A percentile compares a stretch with the other conserved stretches of the same genome.
These are phyloP conservation scores for Citrullus colocynthis DNA, from an alignment of 306 rosid genomes.

Conservation along the genomic window DNA sequence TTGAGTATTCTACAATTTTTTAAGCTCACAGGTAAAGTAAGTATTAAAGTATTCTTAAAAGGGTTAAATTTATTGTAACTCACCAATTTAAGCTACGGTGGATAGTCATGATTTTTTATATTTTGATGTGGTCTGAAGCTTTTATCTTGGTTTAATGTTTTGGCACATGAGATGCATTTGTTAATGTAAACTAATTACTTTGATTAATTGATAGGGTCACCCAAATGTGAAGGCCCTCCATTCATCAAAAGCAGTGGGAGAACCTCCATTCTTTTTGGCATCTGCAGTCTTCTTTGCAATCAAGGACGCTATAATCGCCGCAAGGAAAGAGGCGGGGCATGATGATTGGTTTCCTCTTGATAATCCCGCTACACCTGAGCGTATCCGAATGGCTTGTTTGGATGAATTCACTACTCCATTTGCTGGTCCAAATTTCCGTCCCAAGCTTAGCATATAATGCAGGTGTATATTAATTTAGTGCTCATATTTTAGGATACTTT, in stretches of 20 bases:
- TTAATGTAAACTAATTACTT: neutral
- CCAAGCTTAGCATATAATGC: conserved; percentile 65
- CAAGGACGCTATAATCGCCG: conserved; percentile 72
- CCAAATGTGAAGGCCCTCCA: conserved; percentile 87
- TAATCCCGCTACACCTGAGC: conserved; percentile 87
- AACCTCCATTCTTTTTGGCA: conserved; percentile 95
- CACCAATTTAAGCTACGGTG: neutral
- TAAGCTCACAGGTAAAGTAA: too few relatives aligned
- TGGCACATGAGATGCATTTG: neutral
- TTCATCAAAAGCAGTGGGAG: conserved; percentile 95
- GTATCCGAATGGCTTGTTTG: conserved; percentile 88
- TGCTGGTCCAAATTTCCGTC: conserved; percentile 35
- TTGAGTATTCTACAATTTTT: neutral
- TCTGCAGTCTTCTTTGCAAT: conserved; percentile 69
- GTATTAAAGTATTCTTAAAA: neutral
- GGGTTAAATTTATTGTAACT: too few relatives aligned
- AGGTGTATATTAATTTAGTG: neutral
- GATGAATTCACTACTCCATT: conserved; percentile 46
- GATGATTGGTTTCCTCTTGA: conserved; percentile 89
- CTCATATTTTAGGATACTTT: neutral
- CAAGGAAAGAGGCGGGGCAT: conserved; percentile 52
- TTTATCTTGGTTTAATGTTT: neutral
- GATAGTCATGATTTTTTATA: neutral
- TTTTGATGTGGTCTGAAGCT: neutral
- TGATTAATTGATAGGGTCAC: conserved; percentile 51